Evolutionary conservation across 768 basidiomycete species (phyloP).

Genomic region (Amanita molliuscula): DNA sequence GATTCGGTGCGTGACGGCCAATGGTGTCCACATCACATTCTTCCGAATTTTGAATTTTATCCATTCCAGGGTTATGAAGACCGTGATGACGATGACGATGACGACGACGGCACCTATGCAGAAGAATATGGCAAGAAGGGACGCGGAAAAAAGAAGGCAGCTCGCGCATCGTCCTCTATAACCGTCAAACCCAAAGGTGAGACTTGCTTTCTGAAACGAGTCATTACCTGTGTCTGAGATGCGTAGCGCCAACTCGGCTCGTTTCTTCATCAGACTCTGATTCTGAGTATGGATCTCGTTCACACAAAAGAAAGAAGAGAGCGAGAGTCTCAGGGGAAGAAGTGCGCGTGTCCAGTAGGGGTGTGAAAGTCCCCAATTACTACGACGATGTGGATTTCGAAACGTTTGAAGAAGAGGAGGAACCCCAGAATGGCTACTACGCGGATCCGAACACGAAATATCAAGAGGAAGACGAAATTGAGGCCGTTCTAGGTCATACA

Average conservation of each 20-base stretch:
- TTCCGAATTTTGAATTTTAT: conserved; percentile 12
- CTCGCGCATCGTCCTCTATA: conserved; percentile 30
- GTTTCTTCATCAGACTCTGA: conserved; percentile 65
- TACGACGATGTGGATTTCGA: conserved; percentile 76
- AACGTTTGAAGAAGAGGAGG: conserved; percentile 57
- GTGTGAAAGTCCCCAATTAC: conserved; percentile 78
- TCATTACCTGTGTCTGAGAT: conserved; percentile 9
- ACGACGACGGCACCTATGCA: conserved; percentile 67
- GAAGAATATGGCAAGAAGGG: conserved; percentile 70
- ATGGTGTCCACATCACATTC: conserved; percentile 4
- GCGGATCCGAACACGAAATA: conserved; percentile 40
- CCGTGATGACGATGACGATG: conserved; percentile 50
- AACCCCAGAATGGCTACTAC: conserved; percentile 42
- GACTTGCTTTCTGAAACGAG: conserved; percentile 10
- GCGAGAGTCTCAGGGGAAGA: conserved; percentile 50
- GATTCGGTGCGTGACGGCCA: conserved; percentile 41
- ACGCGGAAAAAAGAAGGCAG: conserved; percentile 59
- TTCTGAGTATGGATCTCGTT: conserved; percentile 78
- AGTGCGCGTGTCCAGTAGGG: conserved; percentile 67
- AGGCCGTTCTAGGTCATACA: conserved; percentile 79
- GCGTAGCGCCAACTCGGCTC: conserved; percentile 39
- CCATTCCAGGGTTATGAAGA: conserved; percentile 35
- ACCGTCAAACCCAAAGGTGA: conserved; percentile 51
- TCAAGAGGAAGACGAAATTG: conserved; percentile 81
- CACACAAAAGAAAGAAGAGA: conserved; percentile 78